Evolutionary conservation across 352 stramenopile species (phyloP), one percentile per base, ranked within the genome.

Genomic region (Peronospora belbahrii): DNA sequence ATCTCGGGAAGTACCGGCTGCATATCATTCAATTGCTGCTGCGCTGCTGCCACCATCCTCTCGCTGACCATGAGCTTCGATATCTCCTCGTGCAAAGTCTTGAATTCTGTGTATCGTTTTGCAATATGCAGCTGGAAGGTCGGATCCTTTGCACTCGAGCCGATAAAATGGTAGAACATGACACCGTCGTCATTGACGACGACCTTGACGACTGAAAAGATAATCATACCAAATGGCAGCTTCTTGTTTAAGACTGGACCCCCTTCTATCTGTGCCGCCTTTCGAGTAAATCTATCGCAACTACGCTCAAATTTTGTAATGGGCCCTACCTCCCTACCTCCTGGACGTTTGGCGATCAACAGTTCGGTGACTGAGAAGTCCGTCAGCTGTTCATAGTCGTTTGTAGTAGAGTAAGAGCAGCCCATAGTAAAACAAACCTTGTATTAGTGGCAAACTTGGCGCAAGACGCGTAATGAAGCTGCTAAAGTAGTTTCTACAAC

Each of bases 21-120:
- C 14, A 67, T 71, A 42, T 63, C 33, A 43, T 80, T 76, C 53
- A 80, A 65, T 42, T 70, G 36, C 19, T 58, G 42, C 34, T 77
- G 52, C 6, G 47, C 53, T 8, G 32, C 15, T 1, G 62, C 46
- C 9, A 80, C 68, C 39, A 81, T 78, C 15, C 44, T 44, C 30
- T 70, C 60, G 38, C 52, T 81, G 24, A 62, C 70, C 66, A 85
- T 76, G 35, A 83, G 39, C 42, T 64, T 64, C 8, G 67, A 60
- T 17, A 84, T 51, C 32, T 81, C 34, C 0, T 51, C 46, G 48
- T 88, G 63, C 27, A 88, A 52, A 4, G 52, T 23, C 58, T 84
- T 86, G 53, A 88, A 88, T 30, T 88, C 70, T 36, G 74, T 83
- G 59, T 73, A 88, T 35, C 74, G 67, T 59, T 88, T 88, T 10